Evolutionary conservation across 2,329 filamentous ascomycete species (phyloP).

Genomic region (Didymella glomerata): DNA sequence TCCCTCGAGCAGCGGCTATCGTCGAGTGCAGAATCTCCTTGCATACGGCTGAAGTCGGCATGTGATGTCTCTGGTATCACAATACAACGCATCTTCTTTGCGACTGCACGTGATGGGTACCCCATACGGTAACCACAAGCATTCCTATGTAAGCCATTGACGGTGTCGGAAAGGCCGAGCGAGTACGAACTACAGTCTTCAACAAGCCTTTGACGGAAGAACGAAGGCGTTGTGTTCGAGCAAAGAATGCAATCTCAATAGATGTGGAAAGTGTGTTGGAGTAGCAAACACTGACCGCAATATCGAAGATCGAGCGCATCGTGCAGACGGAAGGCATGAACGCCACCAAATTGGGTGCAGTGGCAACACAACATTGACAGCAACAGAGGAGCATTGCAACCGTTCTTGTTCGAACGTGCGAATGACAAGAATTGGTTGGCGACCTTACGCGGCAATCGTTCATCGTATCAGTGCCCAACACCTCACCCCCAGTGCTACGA

Average conservation of each 20-base stretch:
- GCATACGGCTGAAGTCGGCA: constrained; percentile 33
- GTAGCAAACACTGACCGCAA: not conserved
- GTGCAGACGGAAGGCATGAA: not conserved
- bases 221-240: constrained; percentile 9
- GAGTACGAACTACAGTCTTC: constrained; percentile 18
- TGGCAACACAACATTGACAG: not conserved
- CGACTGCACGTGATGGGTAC: constrained; percentile 30
- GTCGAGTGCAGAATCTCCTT: constrained; percentile 37
- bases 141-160: constrained; percentile 45
- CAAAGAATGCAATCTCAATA: constrained; percentile 18
- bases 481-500: not conserved
- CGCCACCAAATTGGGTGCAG: not conserved
- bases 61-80: constrained; percentile 35
- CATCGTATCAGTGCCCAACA: not conserved
- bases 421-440: not conserved
- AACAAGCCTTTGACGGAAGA: not conserved
- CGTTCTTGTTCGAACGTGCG: not conserved
- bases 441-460: not conserved
- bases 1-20: constrained; percentile 28
- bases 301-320: not conserved
- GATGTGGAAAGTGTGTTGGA: constrained; percentile 2
- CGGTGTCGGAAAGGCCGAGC: constrained; percentile 16
- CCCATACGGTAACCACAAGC: constrained; percentile 16
- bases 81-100: constrained; percentile 27
- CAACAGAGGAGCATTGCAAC: not conserved